phyloP scores from a whole-genome alignment of 345 rosid species.

The Rhodamnia rubescens region DNA sequence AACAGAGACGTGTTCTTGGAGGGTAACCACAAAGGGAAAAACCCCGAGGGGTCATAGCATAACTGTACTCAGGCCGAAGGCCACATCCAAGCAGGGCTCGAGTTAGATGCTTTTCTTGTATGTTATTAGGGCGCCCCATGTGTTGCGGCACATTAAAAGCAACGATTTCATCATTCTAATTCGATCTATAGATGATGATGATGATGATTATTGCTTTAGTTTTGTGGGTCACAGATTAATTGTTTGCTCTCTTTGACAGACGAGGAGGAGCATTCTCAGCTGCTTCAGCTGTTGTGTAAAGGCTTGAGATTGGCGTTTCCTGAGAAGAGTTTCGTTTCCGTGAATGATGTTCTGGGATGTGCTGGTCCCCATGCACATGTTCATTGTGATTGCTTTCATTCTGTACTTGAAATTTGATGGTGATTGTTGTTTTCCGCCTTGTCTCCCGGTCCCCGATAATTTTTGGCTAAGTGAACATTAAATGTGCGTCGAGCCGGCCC shows the following conservation, averaged over 20 bases:
- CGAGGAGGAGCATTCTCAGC: slow-evolving; percentile 15
- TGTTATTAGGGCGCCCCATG: background rate
- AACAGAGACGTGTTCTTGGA: background rate
- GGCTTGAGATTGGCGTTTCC: background rate
- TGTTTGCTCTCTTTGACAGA: background rate
- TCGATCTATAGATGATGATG: background rate
- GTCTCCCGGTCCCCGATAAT: background rate
- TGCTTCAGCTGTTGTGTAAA: slow-evolving; percentile 11
- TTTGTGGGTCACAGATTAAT: background rate
- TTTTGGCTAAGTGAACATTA: background rate
- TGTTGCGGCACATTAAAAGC: background rate
- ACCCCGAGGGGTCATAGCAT: background rate
- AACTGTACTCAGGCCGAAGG: background rate
- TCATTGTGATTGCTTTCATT: background rate
- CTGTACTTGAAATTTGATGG: background rate
- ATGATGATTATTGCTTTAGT: background rate
- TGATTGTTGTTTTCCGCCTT: background rate
- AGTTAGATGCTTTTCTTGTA: background rate
- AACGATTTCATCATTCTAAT: background rate
- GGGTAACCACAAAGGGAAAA: background rate
- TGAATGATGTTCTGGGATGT: background rate
- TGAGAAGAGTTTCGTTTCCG: background rate
- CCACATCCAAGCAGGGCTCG: background rate
- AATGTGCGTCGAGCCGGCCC: background rate
- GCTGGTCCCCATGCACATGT: background rate